Base-by-base conservation (phyloP, 2,329 filamentous ascomycete species). In the Ceratocystis albifundus region DNA sequence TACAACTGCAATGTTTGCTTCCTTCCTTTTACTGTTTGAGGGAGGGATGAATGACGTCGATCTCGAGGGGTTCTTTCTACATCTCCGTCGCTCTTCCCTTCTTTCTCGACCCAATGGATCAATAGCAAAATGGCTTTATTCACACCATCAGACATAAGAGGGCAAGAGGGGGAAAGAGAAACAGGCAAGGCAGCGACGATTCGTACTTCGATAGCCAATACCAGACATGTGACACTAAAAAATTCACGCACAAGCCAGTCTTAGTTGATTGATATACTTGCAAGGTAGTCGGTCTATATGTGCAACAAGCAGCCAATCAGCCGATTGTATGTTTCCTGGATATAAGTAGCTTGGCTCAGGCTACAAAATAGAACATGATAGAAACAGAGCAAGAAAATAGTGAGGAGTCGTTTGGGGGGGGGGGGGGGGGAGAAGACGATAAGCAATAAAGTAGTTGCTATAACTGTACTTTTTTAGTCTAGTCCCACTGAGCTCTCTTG, bases 301-400 rank as follows among this genome's bases (percentile, higher is more conserved):
- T 50, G 22, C n/a, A 10, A 50, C 53, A 25, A 12, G 15, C 53
- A 57, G 53, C 53, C 53, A 57, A 57, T 30, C 53, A 57, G 53
- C 25, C 53, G 15, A 20, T 41, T 55, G 20, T 55, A 7, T 17
- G 17, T 12, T 57, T 57, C 10, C 53, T 57, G 53, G 53, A 57
- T 57, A 57, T 30, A 22, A 55, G 50, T 25, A 55, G 8, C 22
- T 57, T 57, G 22, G 15, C 22, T 20, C 17, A 30, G 22, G 53
- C 53, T 30, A 32, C 28, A 57, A 28, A 57, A 57, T 57, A 57
- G 53, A 57, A 57, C 53, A 15, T 30, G 22, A 28, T 57, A 30
- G 53, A 57, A 57, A 30, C 53, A 57, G 22, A 41, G 8, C 53
- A n/a, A 28, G n/a, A 55, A 25, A 20, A 25, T 25, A 57, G 28